A percentile compares a stretch with the other conserved stretches of the same genome.
Evolutionary conservation across 306 rosid genomes (phyloP).

Genomic region (Abrus pulchellus): DNA sequence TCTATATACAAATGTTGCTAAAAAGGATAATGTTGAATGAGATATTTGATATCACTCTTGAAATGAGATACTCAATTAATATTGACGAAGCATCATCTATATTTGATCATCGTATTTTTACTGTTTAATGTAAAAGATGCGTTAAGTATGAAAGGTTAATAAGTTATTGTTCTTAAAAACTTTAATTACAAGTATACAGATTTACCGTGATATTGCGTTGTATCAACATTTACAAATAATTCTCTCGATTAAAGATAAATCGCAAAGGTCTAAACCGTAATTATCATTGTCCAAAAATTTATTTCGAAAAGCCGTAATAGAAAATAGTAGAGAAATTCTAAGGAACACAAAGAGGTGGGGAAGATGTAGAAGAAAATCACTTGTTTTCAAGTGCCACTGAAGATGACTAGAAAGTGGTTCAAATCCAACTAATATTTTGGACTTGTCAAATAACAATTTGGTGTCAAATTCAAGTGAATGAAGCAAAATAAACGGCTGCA

Average conservation of each 20-base stretch:
- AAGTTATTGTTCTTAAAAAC: not conserved
- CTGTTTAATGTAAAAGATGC: not conserved
- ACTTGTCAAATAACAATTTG: conserved; percentile 21
- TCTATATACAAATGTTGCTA: not conserved
- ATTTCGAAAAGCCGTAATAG: not conserved
- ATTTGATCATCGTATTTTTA: not conserved
- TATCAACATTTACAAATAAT: not conserved
- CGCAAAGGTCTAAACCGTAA: not conserved
- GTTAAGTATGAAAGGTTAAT: not conserved
- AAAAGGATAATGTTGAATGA: not conserved
- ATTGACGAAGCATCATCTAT: not conserved
- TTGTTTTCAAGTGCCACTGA: conserved; percentile 12
- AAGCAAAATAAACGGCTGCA: conserved; percentile 49
- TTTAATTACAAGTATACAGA: not conserved
- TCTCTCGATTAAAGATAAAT: not conserved
- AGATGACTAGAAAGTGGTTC: conserved; percentile 26
- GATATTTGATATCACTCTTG: not conserved
- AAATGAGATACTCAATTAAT: too few species aligned
- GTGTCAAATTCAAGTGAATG: conserved; percentile 41
- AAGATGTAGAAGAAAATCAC: not conserved
- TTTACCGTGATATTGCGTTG: not conserved
- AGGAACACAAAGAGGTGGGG: conserved; percentile 22
- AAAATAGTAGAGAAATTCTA: not conserved
- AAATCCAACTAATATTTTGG: conserved; percentile 36
- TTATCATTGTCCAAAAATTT: not conserved